A percentile compares a stretch with the other conserved stretches of the same genome.
phyloP scores from a whole-genome alignment of 1,284 basidiomycete genomes.

The Naganishia liquefaciens region DNA sequence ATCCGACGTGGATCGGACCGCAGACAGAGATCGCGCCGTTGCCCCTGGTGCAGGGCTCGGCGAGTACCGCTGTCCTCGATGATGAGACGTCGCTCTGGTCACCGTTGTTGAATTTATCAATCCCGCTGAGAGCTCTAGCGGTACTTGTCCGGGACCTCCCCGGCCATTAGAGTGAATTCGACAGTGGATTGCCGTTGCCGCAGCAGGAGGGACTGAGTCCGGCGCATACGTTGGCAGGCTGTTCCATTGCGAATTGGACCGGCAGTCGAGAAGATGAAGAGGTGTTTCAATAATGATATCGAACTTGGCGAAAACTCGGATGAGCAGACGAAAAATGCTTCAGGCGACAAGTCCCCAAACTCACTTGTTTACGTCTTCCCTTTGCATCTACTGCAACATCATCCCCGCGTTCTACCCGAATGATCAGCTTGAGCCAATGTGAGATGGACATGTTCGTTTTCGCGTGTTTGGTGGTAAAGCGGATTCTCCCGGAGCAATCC shows the following conservation, averaged over 20 bases:
- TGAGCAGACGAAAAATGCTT: not conserved
- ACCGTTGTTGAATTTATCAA: constrained; percentile 25
- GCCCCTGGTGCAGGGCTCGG: constrained; percentile 22
- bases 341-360: not conserved
- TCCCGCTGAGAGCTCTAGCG: constrained; percentile 16
- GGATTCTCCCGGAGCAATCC: constrained; percentile 60
- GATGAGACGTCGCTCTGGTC: constrained; percentile 10
- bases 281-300: constrained; percentile 76
- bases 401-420: constrained; percentile 81
- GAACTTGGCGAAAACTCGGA: constrained; percentile 58
- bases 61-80: constrained; percentile 16
- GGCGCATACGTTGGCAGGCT: constrained; percentile 63
- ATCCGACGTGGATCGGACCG: constrained; percentile 19
- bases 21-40: constrained; percentile 21
- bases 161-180: constrained; percentile 40
- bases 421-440: constrained; percentile 78
- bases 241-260: constrained; percentile 74
- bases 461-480: constrained; percentile 80
- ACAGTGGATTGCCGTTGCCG: constrained; percentile 38
- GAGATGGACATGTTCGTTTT: constrained; percentile 75
- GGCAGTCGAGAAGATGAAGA: constrained; percentile 59
- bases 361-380: constrained; percentile 65
- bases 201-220: constrained; percentile 22
- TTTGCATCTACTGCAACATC: constrained; percentile 65
- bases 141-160: constrained; percentile 17